Evolutionary conservation across 768 basidiomycete genomes (phyloP).

Genomic region (Arthromyces matolae): DNA sequence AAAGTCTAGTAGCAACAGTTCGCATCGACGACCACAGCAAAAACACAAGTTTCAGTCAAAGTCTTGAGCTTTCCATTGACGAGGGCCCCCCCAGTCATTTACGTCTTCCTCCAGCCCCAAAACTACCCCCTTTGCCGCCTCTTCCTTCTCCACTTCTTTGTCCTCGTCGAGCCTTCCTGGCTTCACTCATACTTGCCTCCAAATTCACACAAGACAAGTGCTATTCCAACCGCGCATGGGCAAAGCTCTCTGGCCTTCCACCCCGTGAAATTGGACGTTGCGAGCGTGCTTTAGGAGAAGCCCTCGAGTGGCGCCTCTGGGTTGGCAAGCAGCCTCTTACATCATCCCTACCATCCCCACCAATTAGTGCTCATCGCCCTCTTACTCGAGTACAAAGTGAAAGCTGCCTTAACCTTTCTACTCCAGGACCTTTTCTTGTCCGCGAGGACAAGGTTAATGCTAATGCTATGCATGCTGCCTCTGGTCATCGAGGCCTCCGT

Average conservation of each 20-base stretch:
- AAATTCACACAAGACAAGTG: conserved; percentile 94
- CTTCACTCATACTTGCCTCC: conserved; percentile 82
- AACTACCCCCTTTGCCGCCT: conserved; percentile 25
- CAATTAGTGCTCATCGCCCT: conserved; percentile 27
- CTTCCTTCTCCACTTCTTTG: conserved; percentile 84
- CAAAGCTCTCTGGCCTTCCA: conserved; percentile 85
- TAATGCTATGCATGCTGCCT: neutral
- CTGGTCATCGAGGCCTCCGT: conserved; percentile 27
- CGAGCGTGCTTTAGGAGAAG: conserved; percentile 83
- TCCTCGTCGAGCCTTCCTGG: conserved; percentile 85
- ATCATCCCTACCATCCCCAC: conserved; percentile 18
- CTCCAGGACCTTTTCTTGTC: conserved; percentile 23
- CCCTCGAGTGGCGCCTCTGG: conserved; percentile 91
- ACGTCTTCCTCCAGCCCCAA: conserved; percentile 6
- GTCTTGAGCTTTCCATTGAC: conserved; percentile 6
- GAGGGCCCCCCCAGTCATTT: neutral
- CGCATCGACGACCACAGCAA: conserved; percentile 31
- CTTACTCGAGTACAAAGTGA: conserved; percentile 55
- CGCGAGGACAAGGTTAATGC: conserved; percentile 7
- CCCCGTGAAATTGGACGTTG: conserved; percentile 84
- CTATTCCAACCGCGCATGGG: conserved; percentile 93
- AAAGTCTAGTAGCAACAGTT: conserved; percentile 38
- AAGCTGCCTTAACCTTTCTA: conserved; percentile 21
- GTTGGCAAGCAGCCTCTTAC: conserved; percentile 62
- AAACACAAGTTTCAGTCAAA: conserved; percentile 17